Evolutionary conservation across 139 green algal species (phyloP).

Genomic region (Axilococcus clingmanii): DNA sequence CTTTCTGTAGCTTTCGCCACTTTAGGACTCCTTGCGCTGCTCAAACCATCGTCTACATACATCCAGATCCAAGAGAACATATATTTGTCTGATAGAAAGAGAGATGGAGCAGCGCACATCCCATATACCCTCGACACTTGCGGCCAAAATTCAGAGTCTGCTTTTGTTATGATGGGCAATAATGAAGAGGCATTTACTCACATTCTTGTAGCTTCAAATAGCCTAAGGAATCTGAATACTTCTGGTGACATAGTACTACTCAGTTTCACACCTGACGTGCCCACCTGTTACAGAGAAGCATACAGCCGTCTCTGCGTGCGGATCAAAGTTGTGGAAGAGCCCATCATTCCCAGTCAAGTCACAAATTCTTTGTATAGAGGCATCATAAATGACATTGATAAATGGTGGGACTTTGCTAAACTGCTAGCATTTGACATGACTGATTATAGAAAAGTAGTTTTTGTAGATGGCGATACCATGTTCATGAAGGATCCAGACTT

Average conservation of each 20-base stretch:
- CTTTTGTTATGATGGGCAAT: neutral
- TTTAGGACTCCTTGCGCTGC: too few relatives aligned
- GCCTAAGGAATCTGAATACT: neutral
- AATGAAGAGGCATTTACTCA: neutral
- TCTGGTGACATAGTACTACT: neutral
- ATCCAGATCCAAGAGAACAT: too few relatives aligned
- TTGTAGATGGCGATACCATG: constrained; percentile 4
- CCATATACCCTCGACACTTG: neutral
- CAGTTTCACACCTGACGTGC: neutral
- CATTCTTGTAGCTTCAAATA: neutral
- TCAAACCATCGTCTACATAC: too few relatives aligned
- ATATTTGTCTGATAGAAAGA: too few relatives aligned
- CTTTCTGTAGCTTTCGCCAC: too few relatives aligned
- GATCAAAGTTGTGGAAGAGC: neutral
- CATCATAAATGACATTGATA: constrained; percentile 1
- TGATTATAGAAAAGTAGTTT: neutral
- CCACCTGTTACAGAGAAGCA: neutral
- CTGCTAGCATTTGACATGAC: neutral
- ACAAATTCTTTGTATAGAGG: neutral
- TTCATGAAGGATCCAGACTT: constrained; percentile 1
- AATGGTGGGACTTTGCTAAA: constrained; percentile 7
- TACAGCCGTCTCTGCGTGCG: neutral
- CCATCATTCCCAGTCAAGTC: neutral
- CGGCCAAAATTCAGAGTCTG: neutral
- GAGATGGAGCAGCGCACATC: too few relatives aligned